A percentile compares a stretch with the other conserved stretches of the same genome.
phyloP scores from a whole-genome alignment of 2,329 filamentous ascomycete species.

The Alternaria sp. region DNA sequence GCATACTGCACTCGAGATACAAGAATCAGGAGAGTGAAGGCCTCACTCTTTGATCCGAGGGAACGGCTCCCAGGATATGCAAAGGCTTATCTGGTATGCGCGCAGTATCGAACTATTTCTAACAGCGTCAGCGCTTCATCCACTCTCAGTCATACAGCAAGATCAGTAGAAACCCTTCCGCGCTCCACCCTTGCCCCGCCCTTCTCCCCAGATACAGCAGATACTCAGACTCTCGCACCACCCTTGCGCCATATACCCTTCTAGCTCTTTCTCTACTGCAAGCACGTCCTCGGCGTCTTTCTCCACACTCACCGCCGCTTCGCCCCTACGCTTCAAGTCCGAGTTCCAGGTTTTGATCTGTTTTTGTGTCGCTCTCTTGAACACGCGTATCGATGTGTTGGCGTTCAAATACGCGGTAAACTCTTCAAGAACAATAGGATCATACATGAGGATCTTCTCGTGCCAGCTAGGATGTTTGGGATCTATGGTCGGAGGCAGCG shows the following conservation, averaged over 20 bases:
- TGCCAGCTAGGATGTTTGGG: constrained; percentile 72
- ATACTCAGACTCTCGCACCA: constrained; percentile 92
- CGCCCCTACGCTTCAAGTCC: constrained; percentile 23
- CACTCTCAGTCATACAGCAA: background rate
- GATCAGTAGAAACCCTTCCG: constrained; percentile 5
- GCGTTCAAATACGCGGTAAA: constrained; percentile 81
- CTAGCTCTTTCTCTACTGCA: constrained; percentile 41
- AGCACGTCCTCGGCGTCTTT: constrained; percentile 28
- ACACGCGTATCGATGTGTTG: constrained; percentile 34
- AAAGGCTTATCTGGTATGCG: background rate
- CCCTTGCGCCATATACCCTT: constrained; percentile 72
- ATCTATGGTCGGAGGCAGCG: constrained; percentile 52
- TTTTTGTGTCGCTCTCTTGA: constrained; percentile 39
- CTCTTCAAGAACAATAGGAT: constrained; percentile 89
- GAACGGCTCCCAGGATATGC: background rate
- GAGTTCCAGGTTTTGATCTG: constrained; percentile 45
- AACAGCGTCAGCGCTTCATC: background rate
- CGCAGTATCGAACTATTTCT: background rate
- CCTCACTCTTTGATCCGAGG: background rate
- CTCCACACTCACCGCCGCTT: constrained; percentile 18
- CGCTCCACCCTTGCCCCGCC: constrained; percentile 34
- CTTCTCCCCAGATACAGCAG: constrained; percentile 78
- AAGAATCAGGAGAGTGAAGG: background rate
- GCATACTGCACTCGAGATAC: background rate
- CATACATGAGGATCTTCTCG: constrained; percentile 93